Base-by-base conservation (phyloP, 345 rosid genomes). In the Moringa oleifera region DNA sequence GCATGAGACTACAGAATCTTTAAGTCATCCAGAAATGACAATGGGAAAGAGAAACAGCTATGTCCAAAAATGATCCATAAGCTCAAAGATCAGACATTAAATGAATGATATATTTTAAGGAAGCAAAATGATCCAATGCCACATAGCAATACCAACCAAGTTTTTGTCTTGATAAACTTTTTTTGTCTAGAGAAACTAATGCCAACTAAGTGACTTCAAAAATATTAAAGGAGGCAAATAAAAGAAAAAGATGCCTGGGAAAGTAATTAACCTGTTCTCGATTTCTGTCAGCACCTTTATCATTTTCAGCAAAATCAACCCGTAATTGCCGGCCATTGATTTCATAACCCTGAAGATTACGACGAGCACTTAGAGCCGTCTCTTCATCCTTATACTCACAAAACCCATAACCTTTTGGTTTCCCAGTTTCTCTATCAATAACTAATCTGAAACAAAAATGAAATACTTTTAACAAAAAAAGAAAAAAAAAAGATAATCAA, bases 261-360 rank as follows among this genome's bases (percentile, higher is more conserved):
- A 41, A 41, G 6, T 41, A 41, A 58, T 6, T 66, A 59, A 88
- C 95, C 89, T 86, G 97, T 63, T 88, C 96, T 55, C 85, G 80
- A 61, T 80, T 80, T 72, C 82, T 84, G 63, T 85, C 97, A 59
- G 84, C 71, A 51, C 90, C 90, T 81, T 90, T 94, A 72, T 94
- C 97, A 81, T 94, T 94, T 81, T 94, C 99, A 20, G 99, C 97
- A 70, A 94, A 94, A 88, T 90, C 97, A 66, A 94, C 97, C 66
- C 99, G 90, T 59, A 94, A 70, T 20, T 94, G 97, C 75, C 99
- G 77, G 17, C 99, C 99, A 77, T 94, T 90, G 64, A 94, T 88
- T 73, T 83, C 89, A 46, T 88, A 90, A 65, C 96, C 93, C 77
- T 88, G 95, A 53, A 94, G 99, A 81, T 94, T 94, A 68, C 99